Evolutionary conservation across 176 grass and related monocot genomes (phyloP), one percentile per base, ranked within the genome.

Genomic region (Eragrostis nindensis): DNA sequence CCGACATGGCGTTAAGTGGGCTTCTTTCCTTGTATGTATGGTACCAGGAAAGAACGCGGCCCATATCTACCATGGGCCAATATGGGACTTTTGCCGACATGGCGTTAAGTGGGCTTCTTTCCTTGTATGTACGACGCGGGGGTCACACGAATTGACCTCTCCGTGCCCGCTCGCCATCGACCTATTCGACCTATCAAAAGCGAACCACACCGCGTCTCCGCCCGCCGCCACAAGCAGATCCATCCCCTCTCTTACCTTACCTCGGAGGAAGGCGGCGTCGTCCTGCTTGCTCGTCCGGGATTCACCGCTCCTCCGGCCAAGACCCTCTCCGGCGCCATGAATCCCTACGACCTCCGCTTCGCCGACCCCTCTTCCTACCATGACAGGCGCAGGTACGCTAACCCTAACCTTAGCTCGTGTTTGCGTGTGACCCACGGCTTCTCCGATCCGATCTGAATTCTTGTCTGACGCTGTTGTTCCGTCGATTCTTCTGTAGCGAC

Each of bases 281-380:
- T 16, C 49, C 40, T 19, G 16, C 80, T 59, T 49, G n/a, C 71
- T 14, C 75, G 25, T 61, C 21, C 52, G 11, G 27, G 21, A 25
- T 13, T 24, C 66, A 16, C 18, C 44, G 44, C 66, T 8, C 72
- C 54, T 65, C 70, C 82, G 45, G 63, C 76, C 62, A 46, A 63
- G 3, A 55, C 39, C 54, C 46, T 15, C 19, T 10, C 49, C 41
- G 59, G 22, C 57, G 78, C 60, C 72, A 99, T 99, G 96, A 94
- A 93, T 25, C 86, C 96, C 53, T 85, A 81, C 82, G 96, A 99
- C 39, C 77, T 72, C 36, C 87, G 96, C 74, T 95, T 90, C 79
- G 90, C 79, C 41, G 96, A 99, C 90, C 96, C 90, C 7, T 88
- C 87, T 38, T 99, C 96, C 74, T 99, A 99, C 88, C 89, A 87